Percentiles rank a stretch among this genome's conserved stretches.
Evolutionary conservation across 2,329 filamentous ascomycete genomes (phyloP).

Genomic region (Immersiporthe knoxdaviesiana): DNA sequence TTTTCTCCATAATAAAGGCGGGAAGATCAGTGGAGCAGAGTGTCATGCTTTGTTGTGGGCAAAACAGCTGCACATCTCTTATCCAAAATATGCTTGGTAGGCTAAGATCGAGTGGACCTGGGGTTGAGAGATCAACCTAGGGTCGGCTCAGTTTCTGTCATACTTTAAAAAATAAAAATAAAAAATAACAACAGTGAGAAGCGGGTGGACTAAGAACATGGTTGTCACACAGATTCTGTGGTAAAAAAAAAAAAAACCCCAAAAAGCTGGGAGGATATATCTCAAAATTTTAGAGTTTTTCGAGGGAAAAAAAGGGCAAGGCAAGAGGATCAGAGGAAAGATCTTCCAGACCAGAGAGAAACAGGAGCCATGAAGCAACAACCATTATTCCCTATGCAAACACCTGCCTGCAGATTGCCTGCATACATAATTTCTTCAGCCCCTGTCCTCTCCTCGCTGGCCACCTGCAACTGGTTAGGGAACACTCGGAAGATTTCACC

Average conservation of each 20-base stretch:
- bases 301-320: not conserved
- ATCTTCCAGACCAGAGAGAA: not conserved
- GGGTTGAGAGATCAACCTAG: not conserved
- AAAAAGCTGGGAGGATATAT: not conserved
- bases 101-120: not conserved
- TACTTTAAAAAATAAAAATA: not conserved
- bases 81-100: not conserved
- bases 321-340: not conserved
- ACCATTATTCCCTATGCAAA: not conserved
- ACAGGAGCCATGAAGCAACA: not conserved
- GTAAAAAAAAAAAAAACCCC: no score
- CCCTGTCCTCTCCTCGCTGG: not conserved
- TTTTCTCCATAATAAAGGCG: not conserved
- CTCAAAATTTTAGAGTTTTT: no score
- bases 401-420: not conserved
- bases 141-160: not conserved
- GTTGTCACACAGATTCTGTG: not conserved
- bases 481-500: not conserved
- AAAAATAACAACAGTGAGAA: no score
- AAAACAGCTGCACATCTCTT: not conserved
- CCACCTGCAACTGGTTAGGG: not conserved
- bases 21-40: not conserved
- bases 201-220: not conserved
- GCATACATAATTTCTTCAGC: not conserved
- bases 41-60: not conserved